These are phyloP conservation scores for Paramarasmius palmivorus DNA, from an alignment of 1,284 basidiomycete species.

Conservation along the genomic window DNA sequence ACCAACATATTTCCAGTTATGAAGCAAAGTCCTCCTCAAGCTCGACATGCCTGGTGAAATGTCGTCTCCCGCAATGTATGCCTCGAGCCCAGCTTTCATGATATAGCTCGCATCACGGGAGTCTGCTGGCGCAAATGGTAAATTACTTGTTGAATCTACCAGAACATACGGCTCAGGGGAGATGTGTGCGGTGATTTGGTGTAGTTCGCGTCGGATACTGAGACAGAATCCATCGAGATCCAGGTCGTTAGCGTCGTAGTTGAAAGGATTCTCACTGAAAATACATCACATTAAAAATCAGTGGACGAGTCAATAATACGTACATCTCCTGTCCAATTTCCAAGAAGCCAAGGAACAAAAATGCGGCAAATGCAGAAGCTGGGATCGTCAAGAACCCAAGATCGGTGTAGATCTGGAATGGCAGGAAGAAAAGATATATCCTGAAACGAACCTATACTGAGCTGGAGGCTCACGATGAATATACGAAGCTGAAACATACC, in stretches of 20 bases:
- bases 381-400: slow-evolving; percentile 60
- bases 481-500: slow-evolving; percentile 35
- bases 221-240: slow-evolving; percentile 69
- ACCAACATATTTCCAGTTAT: slow-evolving; percentile 57
- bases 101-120: slow-evolving; percentile 56
- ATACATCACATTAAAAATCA: background rate
- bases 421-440: slow-evolving; percentile 65
- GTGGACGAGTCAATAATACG: slow-evolving; percentile 21
- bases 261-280: slow-evolving; percentile 69
- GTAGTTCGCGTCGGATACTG: slow-evolving; percentile 59
- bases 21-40: slow-evolving; percentile 52
- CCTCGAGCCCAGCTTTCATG: slow-evolving; percentile 31
- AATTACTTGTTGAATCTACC: slow-evolving; percentile 58
- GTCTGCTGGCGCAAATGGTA: slow-evolving; percentile 68
- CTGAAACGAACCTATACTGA: slow-evolving; percentile 61
- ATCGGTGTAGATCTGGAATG: slow-evolving; percentile 61
- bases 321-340: slow-evolving; percentile 73
- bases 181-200: slow-evolving; percentile 67
- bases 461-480: background rate
- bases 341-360: slow-evolving; percentile 66
- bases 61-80: slow-evolving; percentile 18
- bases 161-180: slow-evolving; percentile 49
- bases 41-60: slow-evolving; percentile 42
- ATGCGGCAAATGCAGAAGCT: slow-evolving; percentile 59
- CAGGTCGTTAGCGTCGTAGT: slow-evolving; percentile 68